Evolutionary conservation across 1,139 yeast species (phyloP), one percentile per base, ranked within the genome.

Genomic region (Kodamaea fungicola): DNA sequence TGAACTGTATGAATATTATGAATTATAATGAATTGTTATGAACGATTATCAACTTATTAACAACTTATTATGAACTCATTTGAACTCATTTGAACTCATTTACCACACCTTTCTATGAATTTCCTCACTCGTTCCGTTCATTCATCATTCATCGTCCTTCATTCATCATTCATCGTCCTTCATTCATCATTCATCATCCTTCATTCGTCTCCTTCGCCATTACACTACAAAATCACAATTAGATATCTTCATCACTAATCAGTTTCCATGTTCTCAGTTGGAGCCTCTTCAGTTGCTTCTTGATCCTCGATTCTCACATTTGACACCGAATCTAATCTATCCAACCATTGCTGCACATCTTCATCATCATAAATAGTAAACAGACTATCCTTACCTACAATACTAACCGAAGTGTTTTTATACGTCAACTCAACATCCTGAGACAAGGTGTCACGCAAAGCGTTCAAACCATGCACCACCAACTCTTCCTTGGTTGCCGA

Each of bases 401-500:
- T 78, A 38, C 96, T 92, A 48, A 92, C 87, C 7, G 95, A 83
- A 13, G 97, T 86, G 64, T 92, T 94, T 47, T 81, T 79, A 39
- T 74, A 68, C 28, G 83, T 88, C 59, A 92, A 76, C 59, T 92
- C 96, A 55, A 88, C 92, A 61, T 92, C 98, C 62, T 90, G 96
- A 10, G 94, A 82, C 49, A 92, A 73, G 0, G 98, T 90, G 55
- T 92, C 98, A 62, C 97, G 81, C 56, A 92, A 74, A 0, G 98
- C 96, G 51, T 83, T 83, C 52, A 94, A 80, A 3, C 96, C 98
- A 54, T 83, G 92, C 35, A 83, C 80, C 45, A 92, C 80, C 54
- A 92, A 76, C 50, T 84, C 80, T 51, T 88, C 95, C 37, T 82
- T 70, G 8, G 76, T 61, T 7, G 83, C 76, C 28, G 74, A 67